Evolutionary conservation across 1,284 basidiomycete genomes (phyloP).

Genomic region (Waitea zeae): DNA sequence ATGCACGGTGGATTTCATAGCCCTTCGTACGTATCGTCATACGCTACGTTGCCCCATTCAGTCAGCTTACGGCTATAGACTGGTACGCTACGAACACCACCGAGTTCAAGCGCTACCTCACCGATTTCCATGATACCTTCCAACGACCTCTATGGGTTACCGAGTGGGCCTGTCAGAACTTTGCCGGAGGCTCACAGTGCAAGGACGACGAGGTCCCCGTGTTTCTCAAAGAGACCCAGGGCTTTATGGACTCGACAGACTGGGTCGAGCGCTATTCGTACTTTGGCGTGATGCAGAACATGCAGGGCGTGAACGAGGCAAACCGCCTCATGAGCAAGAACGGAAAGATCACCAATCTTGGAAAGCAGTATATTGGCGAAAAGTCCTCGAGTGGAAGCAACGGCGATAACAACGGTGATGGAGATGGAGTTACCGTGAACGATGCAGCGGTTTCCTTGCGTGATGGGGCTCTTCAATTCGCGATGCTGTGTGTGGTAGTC

Average conservation of each 20-base stretch:
- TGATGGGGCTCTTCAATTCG: background rate
- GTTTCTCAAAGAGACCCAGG: conserved; percentile 22
- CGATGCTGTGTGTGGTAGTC: background rate
- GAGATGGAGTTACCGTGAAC: too few relatives aligned
- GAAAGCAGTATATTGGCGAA: conserved; percentile 17
- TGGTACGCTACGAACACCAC: conserved; percentile 23
- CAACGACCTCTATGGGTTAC: conserved; percentile 25
- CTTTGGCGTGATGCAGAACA: conserved; percentile 23
- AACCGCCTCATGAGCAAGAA: conserved; percentile 14
- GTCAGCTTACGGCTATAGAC: conserved; percentile 6
- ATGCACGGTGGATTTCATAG: conserved; percentile 24
- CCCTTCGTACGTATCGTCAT: conserved; percentile 16
- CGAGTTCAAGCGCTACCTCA: conserved; percentile 19
- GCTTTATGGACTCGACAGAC: conserved; percentile 20
- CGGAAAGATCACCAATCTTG: conserved; percentile 15
- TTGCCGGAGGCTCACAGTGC: conserved; percentile 17
- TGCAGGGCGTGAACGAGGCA: conserved; percentile 16
- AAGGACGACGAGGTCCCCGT: conserved; percentile 16
- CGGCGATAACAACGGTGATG: background rate
- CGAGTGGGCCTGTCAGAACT: conserved; percentile 23
- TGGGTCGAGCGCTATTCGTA: conserved; percentile 29
- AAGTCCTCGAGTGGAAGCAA: conserved; percentile 1
- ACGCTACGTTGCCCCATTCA: background rate
- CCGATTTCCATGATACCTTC: conserved; percentile 22
- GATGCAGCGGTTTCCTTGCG: background rate